These are phyloP conservation scores for Diplodia corticola DNA, from an alignment of 2,329 filamentous ascomycete species.

Conservation along the genomic window DNA sequence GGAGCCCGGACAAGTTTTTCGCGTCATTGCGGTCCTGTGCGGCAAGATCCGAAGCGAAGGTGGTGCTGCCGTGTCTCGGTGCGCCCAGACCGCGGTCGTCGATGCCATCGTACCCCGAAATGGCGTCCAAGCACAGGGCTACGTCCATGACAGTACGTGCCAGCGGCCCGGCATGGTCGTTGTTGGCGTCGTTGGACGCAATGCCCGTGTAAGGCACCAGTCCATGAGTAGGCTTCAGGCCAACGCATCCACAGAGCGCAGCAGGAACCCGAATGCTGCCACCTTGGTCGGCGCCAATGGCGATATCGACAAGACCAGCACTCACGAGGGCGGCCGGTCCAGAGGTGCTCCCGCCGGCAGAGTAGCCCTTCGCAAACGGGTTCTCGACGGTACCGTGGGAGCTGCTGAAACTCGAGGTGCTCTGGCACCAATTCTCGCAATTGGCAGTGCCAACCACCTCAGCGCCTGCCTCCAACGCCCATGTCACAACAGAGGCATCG, in stretches of 20 bases:
- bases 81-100: conserved; percentile 36
- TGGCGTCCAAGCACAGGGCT: conserved; percentile 34
- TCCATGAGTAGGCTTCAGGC: conserved; percentile 50
- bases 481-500: conserved; percentile 56
- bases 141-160: conserved; percentile 31
- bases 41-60: conserved; percentile 27
- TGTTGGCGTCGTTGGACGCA: conserved; percentile 35
- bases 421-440: conserved; percentile 57
- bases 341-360: conserved; percentile 50
- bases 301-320: conserved; percentile 39
- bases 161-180: conserved; percentile 46
- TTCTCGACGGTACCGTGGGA: conserved; percentile 45
- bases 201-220: conserved; percentile 55
- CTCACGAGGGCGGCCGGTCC: conserved; percentile 48
- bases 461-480: conserved; percentile 53
- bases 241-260: conserved; percentile 39
- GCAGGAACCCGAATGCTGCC: conserved; percentile 43
- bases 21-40: neutral
- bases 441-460: conserved; percentile 53
- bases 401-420: conserved; percentile 50
- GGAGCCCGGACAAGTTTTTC: conserved; percentile 29
- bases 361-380: conserved; percentile 48
- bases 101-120: conserved; percentile 34
- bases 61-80: conserved; percentile 30
- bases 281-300: conserved; percentile 43